Evolutionary conservation across 2,329 filamentous ascomycete species (phyloP), one percentile per base, ranked within the genome.

Genomic region (Amylocarpus encephaloides): DNA sequence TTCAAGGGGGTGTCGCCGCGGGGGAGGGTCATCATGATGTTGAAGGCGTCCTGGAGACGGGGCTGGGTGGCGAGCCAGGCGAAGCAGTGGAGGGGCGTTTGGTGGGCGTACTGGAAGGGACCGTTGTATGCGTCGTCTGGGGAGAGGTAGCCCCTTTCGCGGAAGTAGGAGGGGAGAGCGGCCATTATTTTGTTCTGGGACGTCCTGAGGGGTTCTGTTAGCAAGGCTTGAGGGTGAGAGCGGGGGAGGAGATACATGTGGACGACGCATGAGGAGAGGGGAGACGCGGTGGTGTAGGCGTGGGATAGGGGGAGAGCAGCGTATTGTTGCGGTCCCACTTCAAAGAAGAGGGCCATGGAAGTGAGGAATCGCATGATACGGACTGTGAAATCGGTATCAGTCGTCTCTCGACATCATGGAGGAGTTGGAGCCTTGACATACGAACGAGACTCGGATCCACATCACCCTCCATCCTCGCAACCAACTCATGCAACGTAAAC

Each of bases 11-110:
- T 26, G 1, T 22, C 29, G 10, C 19, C 38, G 3, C 53, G 51
- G 1, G 46, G 26, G 3, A 58, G 48, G 3, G 10, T 33, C 54
- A 58, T 56, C 1, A 50, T n/a, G 5, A 50, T 39, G 13, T 54
- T 54, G 32, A 54, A 54, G 22, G 53, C 51, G 7, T 54, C 30
- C 41, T 56, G 55, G 1, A 51, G 46, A 6, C 15, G 32, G 7
- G 55, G 45, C 7, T 52, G 41, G 5, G 42, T 52, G 16, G 49
- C 53, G 2, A 56, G 12, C 46, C 49, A 56, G 5, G 56, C 53
- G 30, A 56, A 58, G 15, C 10, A 16, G 22, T 56, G 55, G 9
- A 52, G 47, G 7, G 54, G 46, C 1, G 45, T 56, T 6, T 49
- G 36, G 13, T 39, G 38, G 11, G 42, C n/a, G 36, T 43, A 52